Evolutionary conservation across 2,329 filamentous ascomycete genomes (phyloP).

Genomic region (Phyllachora maydis): DNA sequence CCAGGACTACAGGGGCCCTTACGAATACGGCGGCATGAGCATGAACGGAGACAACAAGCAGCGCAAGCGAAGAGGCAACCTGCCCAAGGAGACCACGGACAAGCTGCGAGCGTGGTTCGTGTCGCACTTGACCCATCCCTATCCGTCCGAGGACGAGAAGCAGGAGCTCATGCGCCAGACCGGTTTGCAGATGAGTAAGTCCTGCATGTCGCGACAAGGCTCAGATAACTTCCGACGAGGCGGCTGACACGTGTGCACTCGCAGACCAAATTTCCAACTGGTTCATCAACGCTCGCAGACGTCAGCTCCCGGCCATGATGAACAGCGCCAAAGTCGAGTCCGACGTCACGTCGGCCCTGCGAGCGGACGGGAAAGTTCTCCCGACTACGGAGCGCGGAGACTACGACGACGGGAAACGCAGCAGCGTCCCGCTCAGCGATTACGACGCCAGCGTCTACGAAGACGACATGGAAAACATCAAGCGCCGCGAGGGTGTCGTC

Average conservation of each 20-base stretch:
- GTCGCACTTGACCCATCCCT: slow-evolving; percentile 59
- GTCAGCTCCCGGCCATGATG: slow-evolving; percentile 39
- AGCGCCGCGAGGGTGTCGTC: slow-evolving; percentile 13
- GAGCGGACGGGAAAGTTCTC: slow-evolving; percentile 15
- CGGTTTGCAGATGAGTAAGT: slow-evolving; percentile 57
- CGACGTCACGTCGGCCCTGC: slow-evolving; percentile 19
- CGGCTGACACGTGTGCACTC: slow-evolving; percentile 1
- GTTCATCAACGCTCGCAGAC: slow-evolving; percentile 60
- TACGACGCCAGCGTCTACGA: slow-evolving; percentile 22
- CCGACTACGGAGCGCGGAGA: slow-evolving; percentile 16
- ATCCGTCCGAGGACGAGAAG: slow-evolving; percentile 78
- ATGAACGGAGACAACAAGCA: slow-evolving; percentile 24
- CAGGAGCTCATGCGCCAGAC: slow-evolving; percentile 60
- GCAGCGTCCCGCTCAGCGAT: slow-evolving; percentile 21
- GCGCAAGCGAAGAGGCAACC: slow-evolving; percentile 55
- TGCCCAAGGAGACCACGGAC: slow-evolving; percentile 80
- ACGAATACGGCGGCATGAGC: slow-evolving; percentile 15
- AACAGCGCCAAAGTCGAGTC: slow-evolving; percentile 31
- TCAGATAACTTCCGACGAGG: slow-evolving; percentile 1
- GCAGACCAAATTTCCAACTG: slow-evolving; percentile 56
- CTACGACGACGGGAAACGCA: slow-evolving; percentile 15
- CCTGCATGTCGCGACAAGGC: not conserved
- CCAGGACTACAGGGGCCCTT: slow-evolving; percentile 20
- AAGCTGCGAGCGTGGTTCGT: slow-evolving; percentile 64
- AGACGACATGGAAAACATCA: slow-evolving; percentile 16